Evolutionary conservation across 2,329 filamentous ascomycete species (phyloP), one percentile per base, ranked within the genome.

Genomic region (Talaromyces amestolkiae): DNA sequence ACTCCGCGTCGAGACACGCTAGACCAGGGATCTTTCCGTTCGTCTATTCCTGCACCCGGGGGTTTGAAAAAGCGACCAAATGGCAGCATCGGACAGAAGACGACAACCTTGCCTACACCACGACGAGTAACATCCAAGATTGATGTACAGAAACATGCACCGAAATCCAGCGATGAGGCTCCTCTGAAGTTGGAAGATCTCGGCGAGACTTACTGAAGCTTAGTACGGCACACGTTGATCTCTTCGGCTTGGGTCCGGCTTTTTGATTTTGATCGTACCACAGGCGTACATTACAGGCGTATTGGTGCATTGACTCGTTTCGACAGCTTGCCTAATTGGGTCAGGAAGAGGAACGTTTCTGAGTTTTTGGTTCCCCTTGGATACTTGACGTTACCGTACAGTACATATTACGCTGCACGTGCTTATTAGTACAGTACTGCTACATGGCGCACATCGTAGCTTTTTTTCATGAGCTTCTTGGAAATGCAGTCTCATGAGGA

Each of bases 141-240:
- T 53, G 69, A 72, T 66, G 69, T 72, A 43, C 67, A 69, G 67
- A 74, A 78, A 62, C 77, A 81, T 63, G 76, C 80, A 67, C 84
- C 83, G 79, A 79, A 81, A 35, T 81, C 81, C 19, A 79, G 82
- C 10, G 77, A 60, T 24, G 65, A 78, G 62, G 74, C 80, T 65
- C 80, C 81, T 63, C 77, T 83, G 68, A 83, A 83, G 70, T 76
- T 84, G 71, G 84, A 79, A 74, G 83, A 84, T 65, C 77, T 85
- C 54, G 85, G 85, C 49, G 85, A 87, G 75, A 85, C 83, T n/a
- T 87, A 83, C 74, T 87, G 22, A 59, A 39, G 33, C 33, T 24
- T 56, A 24, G 33, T 22, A 37, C 33, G 37, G 31, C 33, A 67
- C 67, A 58, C 27, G 45, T 65, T 54, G n/a, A 37, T 37, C 31